Base-by-base conservation (phyloP, 768 basidiomycete genomes). In the Fomitopsis pulvina region DNA sequence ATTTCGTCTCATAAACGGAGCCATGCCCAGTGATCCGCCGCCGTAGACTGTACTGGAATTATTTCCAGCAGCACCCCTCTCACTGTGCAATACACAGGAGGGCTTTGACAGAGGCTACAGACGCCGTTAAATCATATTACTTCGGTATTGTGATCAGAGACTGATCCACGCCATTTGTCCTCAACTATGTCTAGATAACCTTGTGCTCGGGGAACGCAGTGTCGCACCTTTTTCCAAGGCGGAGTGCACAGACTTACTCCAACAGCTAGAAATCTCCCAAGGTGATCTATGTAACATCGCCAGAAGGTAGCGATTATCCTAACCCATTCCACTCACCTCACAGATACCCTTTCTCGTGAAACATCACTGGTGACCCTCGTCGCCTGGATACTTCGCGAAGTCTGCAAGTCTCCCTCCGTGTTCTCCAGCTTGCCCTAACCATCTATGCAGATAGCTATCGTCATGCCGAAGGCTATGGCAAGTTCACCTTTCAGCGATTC, bases 1-100 rank as follows among this genome's bases (percentile, higher is more conserved):
- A 46, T 29, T 32, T 5, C 12, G 5, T 37, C 34, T 37, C 34
- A 37, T 9, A 12, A 26, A 43, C 4, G 5, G 2, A 16, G 30
- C 20, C 47, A 6, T 8, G 1, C 29, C 9, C 45, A 76, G 75
- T 74, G 39, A 71, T 73, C 43, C 71, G 75, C 46, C 64, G 65
- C 9, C 70, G 75, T 44, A 67, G 74, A 4, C 62, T 75, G 16
- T 79, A 80, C 56, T 79, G 76, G 77, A 77, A 73, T 48, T 77
- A 70, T 47, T 53, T 81, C 10, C 71, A 68, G 63, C 68, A 69
- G 22, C 76, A 79, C 57, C 76, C 78, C 4, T 63, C 66, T 4
- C 78, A 80, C 56, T 60, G 69, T 0, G 55, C 66, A 16, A 67
- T 71, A 26, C 74, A 75, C 16, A 45, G 57, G n/a, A 64, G 67